Evolutionary conservation across 306 rosid genomes (phyloP), one percentile per base, ranked within the genome.

Genomic region (Medicago arabica): DNA sequence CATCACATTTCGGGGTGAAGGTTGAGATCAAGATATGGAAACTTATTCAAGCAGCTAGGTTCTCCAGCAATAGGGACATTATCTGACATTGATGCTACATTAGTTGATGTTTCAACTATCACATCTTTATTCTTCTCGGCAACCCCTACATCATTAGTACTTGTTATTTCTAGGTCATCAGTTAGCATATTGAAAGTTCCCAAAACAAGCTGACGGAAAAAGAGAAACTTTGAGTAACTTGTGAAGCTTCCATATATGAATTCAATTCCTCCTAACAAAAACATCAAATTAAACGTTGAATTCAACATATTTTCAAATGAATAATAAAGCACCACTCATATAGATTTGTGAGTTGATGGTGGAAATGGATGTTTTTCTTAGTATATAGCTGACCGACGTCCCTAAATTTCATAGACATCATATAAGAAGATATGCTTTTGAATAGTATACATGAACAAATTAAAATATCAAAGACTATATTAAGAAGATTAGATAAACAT

Each of bases 201-300:
- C 63, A 85, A 4, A 34, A 85, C 6, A 61, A 90, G 68, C 96
- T 88, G 80, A 53, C 31, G 62, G 4, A 78, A 44, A 8, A 40
- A 28, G 19, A 57, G 0, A 78, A 0, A 69, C 6, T 14, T 44
- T 67, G 9, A 51, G 28, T 53, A 5, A 34, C 9, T 25, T 13
- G 43, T 31, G 43, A 61, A 13, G 40, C 18, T 61, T 31, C 67
- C 17, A 4, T 14, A n/a, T 14, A 8, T 31, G 18, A 61, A 19
- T 5, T 14, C 43, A 61, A 31, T 3, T 1, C 40, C 3, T 6
- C 44, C 67, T 61, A 61, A 15, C 14, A 18, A 61, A 34, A 31
- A 61, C 3, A 34, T 15, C 41, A 61, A 61, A 31, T 15, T 34
- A 34, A 34, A n/a, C 6, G 34, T 59, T 59, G 4, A 4, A 61